Evolutionary conservation across 116 monocot genomes (phyloP).

Genomic region (Cymodocea nodosa): DNA sequence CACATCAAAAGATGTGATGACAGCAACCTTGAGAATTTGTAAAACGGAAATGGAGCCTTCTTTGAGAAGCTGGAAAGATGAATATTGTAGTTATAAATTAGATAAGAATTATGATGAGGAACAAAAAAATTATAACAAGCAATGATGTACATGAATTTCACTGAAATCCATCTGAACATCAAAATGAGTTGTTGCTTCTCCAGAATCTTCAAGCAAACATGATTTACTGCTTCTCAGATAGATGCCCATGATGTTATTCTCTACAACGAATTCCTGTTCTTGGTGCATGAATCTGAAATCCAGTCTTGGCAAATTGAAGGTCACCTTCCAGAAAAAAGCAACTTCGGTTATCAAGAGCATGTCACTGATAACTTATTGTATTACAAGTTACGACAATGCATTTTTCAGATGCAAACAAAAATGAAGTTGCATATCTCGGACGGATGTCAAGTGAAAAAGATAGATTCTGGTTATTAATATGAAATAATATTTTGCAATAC

Average conservation of each 20-base stretch:
- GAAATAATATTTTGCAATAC: not conserved
- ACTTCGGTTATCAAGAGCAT: conserved; percentile 12
- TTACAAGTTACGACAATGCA: not conserved
- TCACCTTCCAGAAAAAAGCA: conserved; percentile 85
- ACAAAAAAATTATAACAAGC: conserved; percentile 9
- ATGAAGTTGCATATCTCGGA: not conserved
- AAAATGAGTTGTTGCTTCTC: conserved; percentile 58
- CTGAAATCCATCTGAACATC: conserved; percentile 95
- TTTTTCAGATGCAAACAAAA: not conserved
- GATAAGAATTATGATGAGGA: not conserved
- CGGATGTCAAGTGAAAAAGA: not conserved
- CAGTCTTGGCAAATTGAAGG: conserved; percentile 95
- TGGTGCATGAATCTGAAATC: conserved; percentile 62
- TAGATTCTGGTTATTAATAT: not conserved
- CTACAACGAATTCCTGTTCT: conserved; percentile 39
- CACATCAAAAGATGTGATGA: conserved; percentile 67
- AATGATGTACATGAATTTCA: conserved; percentile 90
- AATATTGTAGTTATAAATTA: conserved; percentile 14
- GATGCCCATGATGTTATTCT: conserved; percentile 86
- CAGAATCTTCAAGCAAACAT: conserved; percentile 51
- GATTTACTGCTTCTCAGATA: conserved; percentile 55
- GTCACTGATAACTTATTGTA: not conserved
- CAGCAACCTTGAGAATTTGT: conserved; percentile 82
- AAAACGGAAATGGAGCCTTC: conserved; percentile 57
- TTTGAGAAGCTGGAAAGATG: conserved; percentile 59